Evolutionary conservation across 2,329 filamentous ascomycete species (phyloP).

Genomic region (Orbilia brochopaga): DNA sequence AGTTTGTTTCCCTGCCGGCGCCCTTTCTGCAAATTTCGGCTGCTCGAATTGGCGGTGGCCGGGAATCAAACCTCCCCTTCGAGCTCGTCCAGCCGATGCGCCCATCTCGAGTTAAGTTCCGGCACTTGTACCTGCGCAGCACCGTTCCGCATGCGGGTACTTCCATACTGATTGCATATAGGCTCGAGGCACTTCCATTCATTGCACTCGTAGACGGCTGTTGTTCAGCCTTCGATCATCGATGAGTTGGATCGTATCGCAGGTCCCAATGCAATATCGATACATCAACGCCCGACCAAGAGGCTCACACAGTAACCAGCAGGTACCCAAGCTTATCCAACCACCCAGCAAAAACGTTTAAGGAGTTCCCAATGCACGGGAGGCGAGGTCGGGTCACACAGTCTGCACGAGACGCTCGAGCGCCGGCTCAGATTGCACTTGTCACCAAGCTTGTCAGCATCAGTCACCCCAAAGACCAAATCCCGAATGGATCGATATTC

Average conservation of each 20-base stretch:
- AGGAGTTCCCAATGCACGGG: neutral
- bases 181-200: too few relatives aligned
- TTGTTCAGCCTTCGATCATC: too few relatives aligned
- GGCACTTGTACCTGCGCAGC: conserved; percentile 12
- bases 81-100: conserved; percentile 8
- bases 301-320: too few relatives aligned
- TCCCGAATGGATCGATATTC: neutral
- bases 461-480: neutral
- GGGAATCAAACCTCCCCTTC: conserved; percentile 11
- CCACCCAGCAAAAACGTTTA: neutral
- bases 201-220: too few relatives aligned
- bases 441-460: neutral
- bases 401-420: too few relatives aligned
- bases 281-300: too few relatives aligned
- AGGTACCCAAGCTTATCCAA: neutral
- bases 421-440: too few relatives aligned
- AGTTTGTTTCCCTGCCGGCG: conserved; percentile 17
- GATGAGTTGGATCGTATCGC: too few relatives aligned
- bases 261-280: too few relatives aligned
- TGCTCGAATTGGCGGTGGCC: conserved; percentile 46
- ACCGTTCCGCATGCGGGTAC: conserved; percentile 2
- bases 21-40: conserved; percentile 40
- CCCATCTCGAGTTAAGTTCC: too few relatives aligned
- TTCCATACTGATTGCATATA: neutral
- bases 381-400: too few relatives aligned